These are phyloP conservation scores for Globisporangium viniferum DNA, from an alignment of 352 stramenopile genomes.

Conservation along the genomic window DNA sequence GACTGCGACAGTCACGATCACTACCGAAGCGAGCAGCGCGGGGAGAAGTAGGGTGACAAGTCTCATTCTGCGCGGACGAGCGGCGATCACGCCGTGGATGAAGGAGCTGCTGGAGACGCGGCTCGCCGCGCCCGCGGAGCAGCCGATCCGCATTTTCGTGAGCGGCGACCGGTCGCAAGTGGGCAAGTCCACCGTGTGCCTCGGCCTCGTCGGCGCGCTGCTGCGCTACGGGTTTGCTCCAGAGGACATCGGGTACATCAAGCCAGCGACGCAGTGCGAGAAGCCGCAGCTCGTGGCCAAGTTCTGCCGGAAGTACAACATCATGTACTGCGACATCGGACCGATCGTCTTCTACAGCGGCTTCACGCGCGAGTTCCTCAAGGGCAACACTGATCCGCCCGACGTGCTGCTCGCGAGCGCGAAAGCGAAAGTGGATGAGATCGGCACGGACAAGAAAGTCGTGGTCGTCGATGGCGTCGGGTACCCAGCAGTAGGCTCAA, in stretches of 20 bases:
- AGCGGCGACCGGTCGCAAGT: conserved; percentile 88
- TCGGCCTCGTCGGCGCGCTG: conserved; percentile 91
- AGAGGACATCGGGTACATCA: conserved; percentile 96
- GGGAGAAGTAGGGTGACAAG: neutral
- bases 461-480: conserved; percentile 97
- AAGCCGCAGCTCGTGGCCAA: conserved; percentile 90
- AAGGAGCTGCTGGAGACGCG: conserved; percentile 28
- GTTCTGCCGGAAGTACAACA: conserved; percentile 90
- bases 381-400: conserved; percentile 84
- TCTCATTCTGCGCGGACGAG: conserved; percentile 18
- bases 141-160: conserved; percentile 61
- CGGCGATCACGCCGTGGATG: conserved; percentile 33
- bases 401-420: conserved; percentile 85
- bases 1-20: neutral
- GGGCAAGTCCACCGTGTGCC: conserved; percentile 95
- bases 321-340: conserved; percentile 87
- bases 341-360: conserved; percentile 97
- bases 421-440: conserved; percentile 79
- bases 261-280: conserved; percentile 97
- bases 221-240: conserved; percentile 65
- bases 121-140: conserved; percentile 8
- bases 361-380: conserved; percentile 96
- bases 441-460: conserved; percentile 88
- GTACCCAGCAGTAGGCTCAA: conserved; percentile 90
- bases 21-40: neutral